Percentiles rank a stretch among this genome's conserved stretches.
Conservation (phyloP, 352 stramenopile genomes). For the Phytophthora agathidicida region DNA sequence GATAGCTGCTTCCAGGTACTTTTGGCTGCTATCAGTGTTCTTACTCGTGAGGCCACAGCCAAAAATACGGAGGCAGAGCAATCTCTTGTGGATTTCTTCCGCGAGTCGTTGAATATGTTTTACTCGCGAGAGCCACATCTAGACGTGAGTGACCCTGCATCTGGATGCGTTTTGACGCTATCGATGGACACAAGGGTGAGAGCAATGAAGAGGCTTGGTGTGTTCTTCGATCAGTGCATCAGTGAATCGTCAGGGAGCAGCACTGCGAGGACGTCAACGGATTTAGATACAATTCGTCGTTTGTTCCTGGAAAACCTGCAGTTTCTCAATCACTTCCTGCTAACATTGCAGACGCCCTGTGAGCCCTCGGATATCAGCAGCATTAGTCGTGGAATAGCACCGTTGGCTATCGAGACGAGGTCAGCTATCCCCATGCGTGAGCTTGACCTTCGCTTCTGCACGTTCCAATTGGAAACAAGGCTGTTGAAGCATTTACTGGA, state of each 20-base stretch:
- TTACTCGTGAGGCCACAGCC: conserved; percentile 20
- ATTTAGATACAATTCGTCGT: conserved; percentile 10
- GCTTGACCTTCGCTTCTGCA: conserved; percentile 22
- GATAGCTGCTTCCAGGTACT: conserved; percentile 39
- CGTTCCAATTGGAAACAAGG: conserved; percentile 22
- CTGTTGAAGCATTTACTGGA: conserved; percentile 19
- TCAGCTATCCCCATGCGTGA: neutral
- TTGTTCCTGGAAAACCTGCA: conserved; percentile 41
- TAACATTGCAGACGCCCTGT: conserved; percentile 42
- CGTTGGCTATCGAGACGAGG: conserved; percentile 27
- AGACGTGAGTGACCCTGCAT: conserved; percentile 40
- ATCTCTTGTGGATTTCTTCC: conserved; percentile 31
- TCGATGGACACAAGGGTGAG: conserved; percentile 18
- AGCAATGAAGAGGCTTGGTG: conserved; percentile 32
- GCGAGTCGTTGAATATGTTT: conserved; percentile 41
- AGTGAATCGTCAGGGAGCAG: neutral
- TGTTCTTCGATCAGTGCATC: conserved; percentile 35
- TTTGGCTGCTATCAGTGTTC: conserved; percentile 21
- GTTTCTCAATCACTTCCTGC: conserved; percentile 60
- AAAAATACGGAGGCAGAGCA: conserved; percentile 11
- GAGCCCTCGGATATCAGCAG: conserved; percentile 5
- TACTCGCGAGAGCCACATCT: conserved; percentile 43
- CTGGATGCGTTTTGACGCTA: conserved; percentile 38
- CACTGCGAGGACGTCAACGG: neutral
- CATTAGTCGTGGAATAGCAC: conserved; percentile 19